Evolutionary conservation across 1,284 basidiomycete genomes (phyloP), one percentile per base, ranked within the genome.

Genomic region (Neotropicomus parvogracilis): DNA sequence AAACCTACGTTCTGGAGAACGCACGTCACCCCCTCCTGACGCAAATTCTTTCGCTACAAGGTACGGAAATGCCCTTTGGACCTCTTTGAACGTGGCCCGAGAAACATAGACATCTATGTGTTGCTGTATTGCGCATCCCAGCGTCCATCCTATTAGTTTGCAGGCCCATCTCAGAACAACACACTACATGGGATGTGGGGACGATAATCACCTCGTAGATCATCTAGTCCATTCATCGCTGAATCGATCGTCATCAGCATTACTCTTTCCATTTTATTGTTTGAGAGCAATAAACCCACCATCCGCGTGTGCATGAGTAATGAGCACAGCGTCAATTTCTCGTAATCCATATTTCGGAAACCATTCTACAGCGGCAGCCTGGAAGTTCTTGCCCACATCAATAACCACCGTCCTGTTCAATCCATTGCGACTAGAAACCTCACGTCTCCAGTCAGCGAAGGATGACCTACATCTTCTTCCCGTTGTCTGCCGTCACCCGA

Each of bases 201-300:
- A 49, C 27, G 24, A 43, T 26, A 36, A 69, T 52, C 54, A 85
- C 86, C 83, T 74, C 88, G 73, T 29, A 91, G 70, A 63, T 91
- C 89, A 66, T 91, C 88, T 48, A 91, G 62, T 4, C 89, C 89
- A 59, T 91, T 89, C 73, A 89, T 87, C 12, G 88, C 88, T 87
- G 33, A 16, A 48, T 40, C 26, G 36, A 39, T 40, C 52, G 44
- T 40, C 3, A 44, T 60, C 26, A 47, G 35, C 17, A 36, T 37
- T 51, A 19, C 11, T 19, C n/a, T 33, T 8, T 12, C 32, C 39
- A 49, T 39, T 28, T 28, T 28, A 35, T 13, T 16, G 12, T 28
- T 35, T 12, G 28, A 40, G 38, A 39, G 21, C 17, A 14, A 17
- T 34, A 50, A 36, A 65, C 77, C 40, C 55, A 86, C 84, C 85